Evolutionary conservation across 495 filamentous ascomycete genomes (phyloP), one percentile per base, ranked within the genome.

Genomic region (Bryoglossum gracile): DNA sequence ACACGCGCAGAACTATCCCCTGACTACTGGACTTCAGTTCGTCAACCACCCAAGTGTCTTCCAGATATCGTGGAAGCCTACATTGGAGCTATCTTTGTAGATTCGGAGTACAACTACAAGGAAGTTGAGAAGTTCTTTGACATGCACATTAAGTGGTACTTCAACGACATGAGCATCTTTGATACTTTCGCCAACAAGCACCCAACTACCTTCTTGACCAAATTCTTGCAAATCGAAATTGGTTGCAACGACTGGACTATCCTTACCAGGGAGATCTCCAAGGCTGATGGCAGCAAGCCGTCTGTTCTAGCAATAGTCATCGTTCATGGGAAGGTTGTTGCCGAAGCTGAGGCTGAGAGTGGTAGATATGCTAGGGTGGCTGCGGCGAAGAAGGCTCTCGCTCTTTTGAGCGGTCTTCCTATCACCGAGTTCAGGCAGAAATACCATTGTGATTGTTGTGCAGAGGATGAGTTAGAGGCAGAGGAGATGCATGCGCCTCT

Each of bases 51-150:
- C 9, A 98, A 94, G 72, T 86, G 79, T 43, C 74, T 98, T 9
- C 77, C 89, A 0, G 92, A 98, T 57, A 80, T 95, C 50, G 71
- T 97, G 3, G 92, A 98, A 68, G 73, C 92, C 0, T 95, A 90
- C 59, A 65, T 96, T 17, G 94, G 87, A 3, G 91, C 92, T 17
- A 71, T 94, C 3, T 98, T 96, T 60, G 81, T 98, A 16, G 92
- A 98, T 65, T 91, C 89, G 3, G 74, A 76, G 26, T 96, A 89
- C 65, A 68, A 91, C 49, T 96, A 81, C 64, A 54, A 57, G 2
- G 68, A 80, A 14, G 81, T 97, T 1, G 80, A 87, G 53, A 62
- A 59, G 3, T 97, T 97, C 67, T 94, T 95, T 65, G 62, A 80
- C 18, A 62, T 51, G 5, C 77, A 88, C 48, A 75, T 98, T 50